Evolutionary conservation across 768 basidiomycete genomes (phyloP).

Genomic region (Favolaschia claudopus): DNA sequence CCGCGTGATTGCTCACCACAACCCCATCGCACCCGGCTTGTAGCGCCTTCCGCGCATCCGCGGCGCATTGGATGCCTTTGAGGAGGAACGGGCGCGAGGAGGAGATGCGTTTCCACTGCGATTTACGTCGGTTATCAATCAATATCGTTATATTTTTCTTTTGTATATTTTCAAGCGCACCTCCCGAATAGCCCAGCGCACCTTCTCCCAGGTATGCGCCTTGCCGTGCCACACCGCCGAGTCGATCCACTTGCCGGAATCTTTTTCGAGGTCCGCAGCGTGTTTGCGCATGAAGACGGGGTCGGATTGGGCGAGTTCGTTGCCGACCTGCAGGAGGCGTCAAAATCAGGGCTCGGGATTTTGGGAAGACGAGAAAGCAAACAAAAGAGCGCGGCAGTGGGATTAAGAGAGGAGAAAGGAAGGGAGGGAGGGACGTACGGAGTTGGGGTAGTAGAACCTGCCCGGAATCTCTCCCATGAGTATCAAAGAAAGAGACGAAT

Average conservation of each 20-base stretch:
- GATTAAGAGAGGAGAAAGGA: no score
- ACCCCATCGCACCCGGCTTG: slow-evolving; percentile 59
- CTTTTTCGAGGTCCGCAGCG: slow-evolving; percentile 45
- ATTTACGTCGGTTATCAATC: not conserved
- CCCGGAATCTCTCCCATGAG: no score
- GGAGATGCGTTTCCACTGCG: slow-evolving; percentile 56
- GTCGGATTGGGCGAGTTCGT: slow-evolving; percentile 55
- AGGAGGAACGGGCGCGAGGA: slow-evolving; percentile 58
- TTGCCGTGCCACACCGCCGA: slow-evolving; percentile 58
- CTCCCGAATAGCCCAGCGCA: slow-evolving; percentile 55
- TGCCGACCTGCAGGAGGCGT: slow-evolving; percentile 47
- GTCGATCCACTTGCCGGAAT: slow-evolving; percentile 59
- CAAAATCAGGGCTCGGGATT: not conserved
- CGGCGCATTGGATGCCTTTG: slow-evolving; percentile 59
- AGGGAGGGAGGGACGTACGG: slow-evolving; percentile 29
- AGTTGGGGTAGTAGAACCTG: slow-evolving; percentile 51
- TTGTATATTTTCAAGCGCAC: no score
- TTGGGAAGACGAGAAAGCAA: no score
- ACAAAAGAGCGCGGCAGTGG: no score
- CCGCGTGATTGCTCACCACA: slow-evolving; percentile 65
- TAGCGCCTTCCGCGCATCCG: slow-evolving; percentile 55
- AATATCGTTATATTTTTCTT: slow-evolving; percentile 1
- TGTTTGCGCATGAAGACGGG: slow-evolving; percentile 60
- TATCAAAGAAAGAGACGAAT: not conserved
- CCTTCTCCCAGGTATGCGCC: slow-evolving; percentile 60